Evolutionary conservation across 169 alveolate genomes (phyloP).

Genomic region (Cyclospora cayetanensis): DNA sequence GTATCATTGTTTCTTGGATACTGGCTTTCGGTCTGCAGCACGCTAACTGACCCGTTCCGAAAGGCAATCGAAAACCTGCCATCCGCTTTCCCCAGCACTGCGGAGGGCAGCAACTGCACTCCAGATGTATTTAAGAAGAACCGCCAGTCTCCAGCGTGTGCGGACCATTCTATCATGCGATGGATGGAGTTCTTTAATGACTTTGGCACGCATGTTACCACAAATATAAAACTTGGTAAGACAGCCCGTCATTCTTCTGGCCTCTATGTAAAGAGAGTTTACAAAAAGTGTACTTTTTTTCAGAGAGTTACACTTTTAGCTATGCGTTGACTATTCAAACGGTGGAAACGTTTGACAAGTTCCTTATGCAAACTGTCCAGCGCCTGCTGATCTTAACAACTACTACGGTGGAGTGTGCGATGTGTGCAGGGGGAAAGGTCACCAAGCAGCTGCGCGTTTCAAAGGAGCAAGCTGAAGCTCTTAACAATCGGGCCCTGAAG

Average conservation of each 20-base stretch:
- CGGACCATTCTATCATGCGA: conserved; percentile 68
- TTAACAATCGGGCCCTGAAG: conserved; percentile 79
- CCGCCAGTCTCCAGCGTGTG: conserved; percentile 76
- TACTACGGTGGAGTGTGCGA: background rate
- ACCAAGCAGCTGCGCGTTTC: conserved; percentile 81
- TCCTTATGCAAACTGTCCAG: too few species aligned
- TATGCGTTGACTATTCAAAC: too few species aligned
- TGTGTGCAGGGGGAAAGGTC: conserved; percentile 81
- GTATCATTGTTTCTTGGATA: too few species aligned
- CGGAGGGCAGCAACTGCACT: conserved; percentile 74
- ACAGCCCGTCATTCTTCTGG: too few species aligned
- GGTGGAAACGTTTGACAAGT: too few species aligned
- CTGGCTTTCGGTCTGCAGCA: conserved; percentile 66
- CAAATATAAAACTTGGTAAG: conserved; percentile 82
- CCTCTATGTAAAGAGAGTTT: too few species aligned
- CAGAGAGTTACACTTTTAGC: too few species aligned
- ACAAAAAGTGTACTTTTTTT: too few species aligned
- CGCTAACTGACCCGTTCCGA: conserved; percentile 76
- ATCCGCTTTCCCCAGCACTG: conserved; percentile 74
- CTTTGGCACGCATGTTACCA: conserved; percentile 86
- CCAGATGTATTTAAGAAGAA: conserved; percentile 78
- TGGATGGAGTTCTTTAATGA: conserved; percentile 84
- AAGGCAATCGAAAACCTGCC: conserved; percentile 82
- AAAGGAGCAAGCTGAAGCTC: conserved; percentile 75
- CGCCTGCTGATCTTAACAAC: too few species aligned